Base-by-base conservation (phyloP, 352 stramenopile species). In the Pythium sukuiense region DNA sequence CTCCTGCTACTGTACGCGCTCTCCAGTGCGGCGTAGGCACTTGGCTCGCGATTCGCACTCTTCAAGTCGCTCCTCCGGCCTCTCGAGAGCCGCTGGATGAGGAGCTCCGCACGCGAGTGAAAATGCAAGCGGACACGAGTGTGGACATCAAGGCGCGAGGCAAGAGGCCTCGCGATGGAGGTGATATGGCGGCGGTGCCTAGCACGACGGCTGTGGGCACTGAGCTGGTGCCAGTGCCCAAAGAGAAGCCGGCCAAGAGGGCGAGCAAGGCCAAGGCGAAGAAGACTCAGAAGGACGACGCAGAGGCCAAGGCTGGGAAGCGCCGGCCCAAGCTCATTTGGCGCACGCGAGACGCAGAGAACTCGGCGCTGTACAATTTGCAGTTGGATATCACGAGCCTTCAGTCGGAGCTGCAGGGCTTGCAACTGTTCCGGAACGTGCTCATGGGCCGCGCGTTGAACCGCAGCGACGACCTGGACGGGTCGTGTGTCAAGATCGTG, bases 281-380 rank as follows among this genome's bases (percentile, higher is more conserved):
- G 14, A 54, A n/a, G 16, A n/a, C n/a, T n/a, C n/a, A n/a, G n/a
- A n/a, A n/a, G 8, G 46, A 59, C 16, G 50, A 53, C 8, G n/a
- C 37, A 33, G 8, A 48, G 29, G 14, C 29, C 16, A 48, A 24
- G 20, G 14, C 20, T 26, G 11, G 49, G 20, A 37, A 29, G 35
- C 54, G 62, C 0, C 53, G 62, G 2, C 70, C 61, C 39, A 85
- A 85, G 59, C 76, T 86, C 45, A 81, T 85, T 48, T 88, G 79
- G 80, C 68, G 77, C 20, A 77, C 77, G 20, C 74, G 80, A 9
- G 80, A 88, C 67, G 74, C 68, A 26, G 71, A 86, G 55, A 79
- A 77, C 63, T 88, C 80, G 62, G 70, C 68, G 57, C 68, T 83
- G 4, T 88, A 88, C 67, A 88, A 87, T 50, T 56, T 87, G 27